Percentiles rank a stretch among this genome's conserved stretches.
phyloP scores from a whole-genome alignment of 805 yeast species.

The Ogataea glucozyma region DNA sequence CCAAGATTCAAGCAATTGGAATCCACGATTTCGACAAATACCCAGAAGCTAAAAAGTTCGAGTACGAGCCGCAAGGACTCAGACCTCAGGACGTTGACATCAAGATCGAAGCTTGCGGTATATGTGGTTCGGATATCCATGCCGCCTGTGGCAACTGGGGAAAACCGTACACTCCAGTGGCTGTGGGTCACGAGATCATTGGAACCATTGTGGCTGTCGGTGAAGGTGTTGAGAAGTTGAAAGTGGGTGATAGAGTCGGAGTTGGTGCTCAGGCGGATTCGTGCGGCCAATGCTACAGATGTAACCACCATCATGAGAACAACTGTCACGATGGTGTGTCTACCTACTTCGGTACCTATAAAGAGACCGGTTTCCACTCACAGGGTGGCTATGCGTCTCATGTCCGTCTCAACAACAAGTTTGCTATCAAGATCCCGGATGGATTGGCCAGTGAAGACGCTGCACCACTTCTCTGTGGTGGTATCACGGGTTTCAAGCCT shows the following conservation, averaged over 20 bases:
- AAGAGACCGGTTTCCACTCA: conserved; percentile 33
- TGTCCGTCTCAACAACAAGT: conserved; percentile 62
- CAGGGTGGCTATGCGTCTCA: conserved; percentile 75
- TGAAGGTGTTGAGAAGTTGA: conserved; percentile 48
- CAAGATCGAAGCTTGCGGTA: conserved; percentile 45
- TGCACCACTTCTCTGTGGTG: conserved; percentile 79
- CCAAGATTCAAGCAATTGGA: conserved; percentile 5
- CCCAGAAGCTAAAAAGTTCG: conserved; percentile 26
- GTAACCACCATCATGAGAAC: conserved; percentile 51
- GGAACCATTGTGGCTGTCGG: conserved; percentile 65
- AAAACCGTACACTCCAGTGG: conserved; percentile 36
- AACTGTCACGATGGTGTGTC: conserved; percentile 39
- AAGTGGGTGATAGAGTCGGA: conserved; percentile 76
- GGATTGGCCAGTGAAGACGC: conserved; percentile 50
- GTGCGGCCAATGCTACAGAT: conserved; percentile 63
- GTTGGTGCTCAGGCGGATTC: conserved; percentile 70
- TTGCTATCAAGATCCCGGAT: conserved; percentile 65
- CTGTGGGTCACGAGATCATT: conserved; percentile 65
- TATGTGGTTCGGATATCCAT: conserved; percentile 66
- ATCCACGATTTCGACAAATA: conserved; percentile 4
- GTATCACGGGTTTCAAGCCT: conserved; percentile 72
- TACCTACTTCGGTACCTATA: conserved; percentile 38
- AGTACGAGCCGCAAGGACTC: conserved; percentile 40
- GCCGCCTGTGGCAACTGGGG: conserved; percentile 52
- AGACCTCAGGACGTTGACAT: conserved; percentile 46